These are phyloP conservation scores for Xylaria scruposa DNA, from an alignment of 495 filamentous ascomycete species.

Conservation along the genomic window DNA sequence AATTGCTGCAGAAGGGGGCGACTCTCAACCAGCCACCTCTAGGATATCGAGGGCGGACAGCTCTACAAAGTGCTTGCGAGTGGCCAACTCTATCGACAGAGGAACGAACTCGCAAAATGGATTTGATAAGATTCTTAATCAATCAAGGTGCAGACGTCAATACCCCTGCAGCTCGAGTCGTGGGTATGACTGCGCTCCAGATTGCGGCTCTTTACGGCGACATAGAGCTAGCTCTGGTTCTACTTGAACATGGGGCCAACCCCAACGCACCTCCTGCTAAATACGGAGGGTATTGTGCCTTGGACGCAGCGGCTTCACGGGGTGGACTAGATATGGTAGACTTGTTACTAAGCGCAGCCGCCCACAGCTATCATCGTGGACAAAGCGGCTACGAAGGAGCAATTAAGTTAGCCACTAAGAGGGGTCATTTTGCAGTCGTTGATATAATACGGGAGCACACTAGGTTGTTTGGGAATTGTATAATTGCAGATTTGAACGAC, in stretches of 20 bases:
- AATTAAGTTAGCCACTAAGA: background rate
- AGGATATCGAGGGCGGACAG: background rate
- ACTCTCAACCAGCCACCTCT: background rate
- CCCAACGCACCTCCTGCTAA: background rate
- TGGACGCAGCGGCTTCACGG: background rate
- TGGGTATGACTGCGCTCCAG: background rate
- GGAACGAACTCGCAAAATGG: background rate
- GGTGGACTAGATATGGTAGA: background rate
- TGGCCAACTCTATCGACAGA: background rate
- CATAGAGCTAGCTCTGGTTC: background rate
- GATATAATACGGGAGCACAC: background rate
- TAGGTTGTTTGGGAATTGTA: background rate
- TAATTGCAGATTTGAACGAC: background rate
- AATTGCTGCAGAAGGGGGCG: background rate
- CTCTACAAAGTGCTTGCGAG: conserved; percentile 1
- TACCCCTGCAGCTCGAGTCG: background rate
- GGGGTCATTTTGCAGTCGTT: background rate
- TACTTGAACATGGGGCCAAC: background rate
- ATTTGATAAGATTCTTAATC: background rate
- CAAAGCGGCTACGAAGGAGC: background rate
- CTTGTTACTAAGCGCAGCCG: background rate
- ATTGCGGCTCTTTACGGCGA: background rate
- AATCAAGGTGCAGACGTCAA: background rate
- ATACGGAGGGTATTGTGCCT: background rate
- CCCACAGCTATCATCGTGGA: background rate